phyloP scores from a whole-genome alignment of 1,139 yeast species.

The Petasospora fabianii region DNA sequence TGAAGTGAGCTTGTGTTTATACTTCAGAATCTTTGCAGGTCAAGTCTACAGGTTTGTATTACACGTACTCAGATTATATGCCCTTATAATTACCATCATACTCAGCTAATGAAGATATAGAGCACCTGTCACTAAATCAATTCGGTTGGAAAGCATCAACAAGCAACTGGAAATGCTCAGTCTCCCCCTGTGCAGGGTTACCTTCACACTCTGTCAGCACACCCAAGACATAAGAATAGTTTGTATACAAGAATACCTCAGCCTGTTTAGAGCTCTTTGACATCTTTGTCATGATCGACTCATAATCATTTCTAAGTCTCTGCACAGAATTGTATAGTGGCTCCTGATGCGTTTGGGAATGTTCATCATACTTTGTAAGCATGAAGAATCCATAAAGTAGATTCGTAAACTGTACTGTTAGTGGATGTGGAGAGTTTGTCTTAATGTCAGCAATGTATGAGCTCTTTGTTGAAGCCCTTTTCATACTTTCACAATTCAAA shows the following conservation, averaged over 20 bases:
- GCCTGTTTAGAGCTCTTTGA: slow-evolving; percentile 51
- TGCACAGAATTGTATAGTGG: slow-evolving; percentile 69
- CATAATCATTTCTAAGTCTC: slow-evolving; percentile 75
- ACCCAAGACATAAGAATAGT: slow-evolving; percentile 56
- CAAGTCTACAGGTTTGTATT: too few relatives aligned
- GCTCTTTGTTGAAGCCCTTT: slow-evolving; percentile 27
- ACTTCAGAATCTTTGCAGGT: too few relatives aligned
- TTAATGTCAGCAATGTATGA: slow-evolving; percentile 30
- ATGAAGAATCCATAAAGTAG: slow-evolving; percentile 70
- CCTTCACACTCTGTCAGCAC: slow-evolving; percentile 48
- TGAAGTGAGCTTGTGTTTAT: too few relatives aligned
- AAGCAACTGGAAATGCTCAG: slow-evolving; percentile 56
- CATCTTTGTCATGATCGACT: slow-evolving; percentile 68
- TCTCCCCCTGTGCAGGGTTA: slow-evolving; percentile 51
- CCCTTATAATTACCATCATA: too few relatives aligned
- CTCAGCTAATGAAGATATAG: too few relatives aligned
- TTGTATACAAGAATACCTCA: slow-evolving; percentile 73
- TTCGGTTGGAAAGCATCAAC: slow-evolving; percentile 27
- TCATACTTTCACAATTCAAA: slow-evolving; percentile 65
- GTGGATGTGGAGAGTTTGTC: slow-evolving; percentile 51
- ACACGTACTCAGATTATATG: too few relatives aligned
- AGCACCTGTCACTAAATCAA: too few relatives aligned
- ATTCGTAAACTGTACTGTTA: slow-evolving; percentile 80
- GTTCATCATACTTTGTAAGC: slow-evolving; percentile 38
- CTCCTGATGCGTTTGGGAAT: slow-evolving; percentile 43